phyloP scores from a whole-genome alignment of 2,329 filamentous ascomycete genomes.

The Penicillium capsulatum region DNA sequence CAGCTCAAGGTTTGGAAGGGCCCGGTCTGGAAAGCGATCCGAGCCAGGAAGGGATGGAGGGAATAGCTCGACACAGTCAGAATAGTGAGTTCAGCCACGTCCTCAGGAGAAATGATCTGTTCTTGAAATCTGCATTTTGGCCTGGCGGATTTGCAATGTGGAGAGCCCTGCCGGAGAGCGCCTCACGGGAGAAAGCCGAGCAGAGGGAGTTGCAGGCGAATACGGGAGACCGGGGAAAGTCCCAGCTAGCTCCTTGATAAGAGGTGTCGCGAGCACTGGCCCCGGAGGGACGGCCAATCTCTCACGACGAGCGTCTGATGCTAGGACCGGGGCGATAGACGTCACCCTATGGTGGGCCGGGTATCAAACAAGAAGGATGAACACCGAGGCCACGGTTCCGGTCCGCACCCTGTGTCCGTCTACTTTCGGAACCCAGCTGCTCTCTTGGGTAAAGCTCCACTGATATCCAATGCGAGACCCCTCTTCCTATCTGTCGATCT shows the following conservation, averaged over 20 bases:
- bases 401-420: conserved; percentile 13
- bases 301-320: conserved; percentile 12
- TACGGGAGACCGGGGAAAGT: conserved; percentile 14
- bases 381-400: conserved; percentile 19
- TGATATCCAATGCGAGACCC: conserved; percentile 24
- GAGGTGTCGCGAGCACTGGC: conserved; percentile 23
- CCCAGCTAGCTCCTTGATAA: conserved; percentile 17
- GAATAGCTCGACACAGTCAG: conserved; percentile 30
- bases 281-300: conserved; percentile 17
- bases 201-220: background rate
- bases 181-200: conserved; percentile 28
- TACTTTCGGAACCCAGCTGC: conserved; percentile 19
- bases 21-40: conserved; percentile 30
- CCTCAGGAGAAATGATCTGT: conserved; percentile 37
- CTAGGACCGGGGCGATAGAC: conserved; percentile 17
- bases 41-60: conserved; percentile 29
- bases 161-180: conserved; percentile 42
- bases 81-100: conserved; percentile 36
- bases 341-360: conserved; percentile 16
- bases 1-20: conserved; percentile 25
- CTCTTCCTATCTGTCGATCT: conserved; percentile 29
- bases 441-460: conserved; percentile 13
- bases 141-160: conserved; percentile 38
- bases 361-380: conserved; percentile 17
- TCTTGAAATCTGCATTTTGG: conserved; percentile 45